Evolutionary conservation across 495 filamentous ascomycete genomes (phyloP).

Genomic region (Penicillium subrubescens): DNA sequence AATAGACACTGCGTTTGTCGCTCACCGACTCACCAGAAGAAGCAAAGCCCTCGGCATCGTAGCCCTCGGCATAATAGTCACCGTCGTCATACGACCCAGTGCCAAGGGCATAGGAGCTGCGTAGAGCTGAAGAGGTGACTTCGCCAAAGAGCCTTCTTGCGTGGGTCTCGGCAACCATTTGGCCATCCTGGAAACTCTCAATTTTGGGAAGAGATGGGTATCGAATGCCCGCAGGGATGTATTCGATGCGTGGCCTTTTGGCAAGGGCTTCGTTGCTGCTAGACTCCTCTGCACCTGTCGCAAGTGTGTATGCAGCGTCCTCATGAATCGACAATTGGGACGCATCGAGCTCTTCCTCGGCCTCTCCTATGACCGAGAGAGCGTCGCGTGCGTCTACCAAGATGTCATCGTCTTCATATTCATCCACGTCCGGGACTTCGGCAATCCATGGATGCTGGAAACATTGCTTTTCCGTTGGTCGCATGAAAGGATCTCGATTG

Average conservation of each 20-base stretch:
- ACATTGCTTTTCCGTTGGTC: slow-evolving; percentile 66
- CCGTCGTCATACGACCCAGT: slow-evolving; percentile 30
- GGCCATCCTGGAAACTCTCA: slow-evolving; percentile 41
- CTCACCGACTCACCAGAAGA: slow-evolving; percentile 53
- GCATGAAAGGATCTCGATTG: slow-evolving; percentile 65
- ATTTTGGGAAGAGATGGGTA: slow-evolving; percentile 49
- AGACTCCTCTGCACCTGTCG: slow-evolving; percentile 30
- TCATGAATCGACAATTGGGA: slow-evolving; percentile 64
- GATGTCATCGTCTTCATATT: slow-evolving; percentile 52
- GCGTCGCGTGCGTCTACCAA: slow-evolving; percentile 53
- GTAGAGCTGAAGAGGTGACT: slow-evolving; percentile 68
- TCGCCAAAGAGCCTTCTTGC: slow-evolving; percentile 75
- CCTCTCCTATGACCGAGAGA: slow-evolving; percentile 49
- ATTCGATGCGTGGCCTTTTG: slow-evolving; percentile 43
- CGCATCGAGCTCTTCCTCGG: slow-evolving; percentile 55
- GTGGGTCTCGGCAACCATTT: slow-evolving; percentile 31
- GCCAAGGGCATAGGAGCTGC: slow-evolving; percentile 61
- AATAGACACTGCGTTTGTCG: slow-evolving; percentile 40
- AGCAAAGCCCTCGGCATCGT: slow-evolving; percentile 36
- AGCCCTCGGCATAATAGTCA: slow-evolving; percentile 32
- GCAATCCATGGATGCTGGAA: slow-evolving; percentile 69
- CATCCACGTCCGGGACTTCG: slow-evolving; percentile 41
- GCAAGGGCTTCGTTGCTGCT: slow-evolving; percentile 40
- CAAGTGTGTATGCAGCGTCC: slow-evolving; percentile 29
- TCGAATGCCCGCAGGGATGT: slow-evolving; percentile 33